Evolutionary conservation across 805 yeast genomes (phyloP).

Genomic region (Kurtzmaniella cleridarum): DNA sequence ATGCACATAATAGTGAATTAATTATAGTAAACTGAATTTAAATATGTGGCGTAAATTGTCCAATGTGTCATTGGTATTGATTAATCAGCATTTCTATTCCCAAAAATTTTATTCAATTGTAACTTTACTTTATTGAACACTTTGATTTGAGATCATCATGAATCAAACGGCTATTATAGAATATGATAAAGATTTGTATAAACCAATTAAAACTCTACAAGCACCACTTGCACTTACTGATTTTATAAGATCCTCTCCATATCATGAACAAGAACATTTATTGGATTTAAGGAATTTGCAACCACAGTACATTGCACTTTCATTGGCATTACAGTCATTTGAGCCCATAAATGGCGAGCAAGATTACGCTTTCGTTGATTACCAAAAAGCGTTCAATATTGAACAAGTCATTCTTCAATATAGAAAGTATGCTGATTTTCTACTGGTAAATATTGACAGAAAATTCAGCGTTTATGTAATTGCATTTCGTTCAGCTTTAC

Average conservation of each 20-base stretch:
- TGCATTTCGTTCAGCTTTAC: slow-evolving; percentile 28
- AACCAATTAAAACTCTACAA: background rate
- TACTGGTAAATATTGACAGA: slow-evolving; percentile 6
- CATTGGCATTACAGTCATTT: slow-evolving; percentile 26
- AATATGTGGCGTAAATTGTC: too few species aligned
- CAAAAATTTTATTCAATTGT: too few species aligned
- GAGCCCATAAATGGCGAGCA: slow-evolving; percentile 6
- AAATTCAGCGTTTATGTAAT: slow-evolving; percentile 22
- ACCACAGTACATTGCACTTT: slow-evolving; percentile 16
- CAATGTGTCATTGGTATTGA: too few species aligned
- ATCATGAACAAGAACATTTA: slow-evolving; percentile 19
- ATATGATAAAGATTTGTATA: slow-evolving; percentile 1
- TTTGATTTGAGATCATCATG: too few species aligned
- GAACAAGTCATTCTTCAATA: slow-evolving; percentile 13
- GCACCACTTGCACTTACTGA: background rate
- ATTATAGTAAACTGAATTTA: too few species aligned
- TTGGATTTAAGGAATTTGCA: slow-evolving; percentile 18
- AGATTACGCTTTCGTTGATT: slow-evolving; percentile 19
- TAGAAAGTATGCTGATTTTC: slow-evolving; percentile 8
- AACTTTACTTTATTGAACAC: too few species aligned
- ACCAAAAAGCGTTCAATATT: slow-evolving; percentile 23
- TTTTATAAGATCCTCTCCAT: slow-evolving; percentile 26
- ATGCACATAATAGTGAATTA: too few species aligned
- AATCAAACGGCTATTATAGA: slow-evolving; percentile 1
- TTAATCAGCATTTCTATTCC: too few species aligned